phyloP scores from a whole-genome alignment of 176 grass and related monocot species.

The Aegilops bicornis region DNA sequence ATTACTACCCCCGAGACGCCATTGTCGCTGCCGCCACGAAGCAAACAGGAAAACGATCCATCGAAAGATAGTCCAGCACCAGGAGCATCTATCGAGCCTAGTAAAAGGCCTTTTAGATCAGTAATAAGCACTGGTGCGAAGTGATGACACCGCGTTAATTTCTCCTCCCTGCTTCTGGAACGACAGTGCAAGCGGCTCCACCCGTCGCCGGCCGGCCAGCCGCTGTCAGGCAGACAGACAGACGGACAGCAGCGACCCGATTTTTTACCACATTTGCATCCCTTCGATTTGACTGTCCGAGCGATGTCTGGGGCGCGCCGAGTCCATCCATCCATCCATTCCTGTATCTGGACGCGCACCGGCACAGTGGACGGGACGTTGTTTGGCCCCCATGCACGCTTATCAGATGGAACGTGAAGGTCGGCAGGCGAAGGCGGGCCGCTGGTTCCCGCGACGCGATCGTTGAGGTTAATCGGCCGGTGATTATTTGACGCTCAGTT shows the following conservation, averaged over 20 bases:
- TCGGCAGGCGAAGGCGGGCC: background rate
- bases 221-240: background rate
- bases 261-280: background rate
- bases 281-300: background rate
- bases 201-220: slow-evolving; percentile 18
- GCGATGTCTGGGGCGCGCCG: too few species aligned
- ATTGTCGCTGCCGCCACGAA: slow-evolving; percentile 1
- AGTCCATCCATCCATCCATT: too few species aligned
- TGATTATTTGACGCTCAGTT: too few species aligned
- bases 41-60: slow-evolving; percentile 33
- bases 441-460: background rate
- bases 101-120: background rate
- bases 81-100: too few species aligned
- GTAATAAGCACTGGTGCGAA: background rate
- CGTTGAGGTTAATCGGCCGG: too few species aligned
- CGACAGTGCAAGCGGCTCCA: slow-evolving; percentile 18
- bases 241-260: background rate
- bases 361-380: background rate
- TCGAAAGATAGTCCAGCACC: background rate
- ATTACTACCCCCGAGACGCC: background rate
- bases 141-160: background rate
- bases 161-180: background rate
- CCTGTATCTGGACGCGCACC: background rate
- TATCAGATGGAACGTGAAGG: slow-evolving; percentile 25
- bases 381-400: background rate